Base-by-base conservation (phyloP, 2,329 filamentous ascomycete species). In the Dothideomycetidae sp. region DNA sequence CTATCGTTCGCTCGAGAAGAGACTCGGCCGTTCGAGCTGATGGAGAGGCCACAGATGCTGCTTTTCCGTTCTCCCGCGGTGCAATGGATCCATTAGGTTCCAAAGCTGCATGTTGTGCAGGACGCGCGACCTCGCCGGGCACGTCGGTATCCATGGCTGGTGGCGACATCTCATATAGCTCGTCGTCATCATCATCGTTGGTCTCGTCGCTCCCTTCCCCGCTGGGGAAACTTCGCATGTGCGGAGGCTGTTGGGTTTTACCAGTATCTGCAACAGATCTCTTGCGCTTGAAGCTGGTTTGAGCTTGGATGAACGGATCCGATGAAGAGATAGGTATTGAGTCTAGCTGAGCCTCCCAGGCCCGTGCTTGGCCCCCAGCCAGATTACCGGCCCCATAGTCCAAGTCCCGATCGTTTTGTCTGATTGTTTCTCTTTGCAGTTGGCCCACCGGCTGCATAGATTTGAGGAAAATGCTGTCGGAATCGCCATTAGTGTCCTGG, bases 141-240 rank as follows among this genome's bases (percentile, higher is more conserved):
- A n/a, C 21, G 21, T 26, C 7, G 21, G 7, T n/a, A n/a, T 26
- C 21, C 21, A 16, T 16, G 12, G 5, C 40, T 11, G 36, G 30
- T 38, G 30, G 28, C 19, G 16, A 30, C 15, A 26, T 15, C 23
- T 26, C 41, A 37, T 43, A 34, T 33, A 40, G 33, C 33, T 26
- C 21, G n/a, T 26, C 33, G 14, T 36, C 29, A 30, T 36, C 41
- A 10, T 29, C 28, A 12, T 40, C 12, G 33, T 31, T 5, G 13
- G n/a, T 11, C 13, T 28, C 31, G 33, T n/a, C 21, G n/a, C n/a
- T n/a, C 21, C 21, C 21, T 7, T 26, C 21, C 7, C 21, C 21
- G 21, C 21, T 26, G 21, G 7, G 7, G 7, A 26, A 7, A 26
- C 7, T 26, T n/a, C 7, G 21, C 21, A 26, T 7, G 21, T n/a